Evolutionary conservation across 1,284 basidiomycete genomes (phyloP).

Genomic region (Kwoniella shivajii): DNA sequence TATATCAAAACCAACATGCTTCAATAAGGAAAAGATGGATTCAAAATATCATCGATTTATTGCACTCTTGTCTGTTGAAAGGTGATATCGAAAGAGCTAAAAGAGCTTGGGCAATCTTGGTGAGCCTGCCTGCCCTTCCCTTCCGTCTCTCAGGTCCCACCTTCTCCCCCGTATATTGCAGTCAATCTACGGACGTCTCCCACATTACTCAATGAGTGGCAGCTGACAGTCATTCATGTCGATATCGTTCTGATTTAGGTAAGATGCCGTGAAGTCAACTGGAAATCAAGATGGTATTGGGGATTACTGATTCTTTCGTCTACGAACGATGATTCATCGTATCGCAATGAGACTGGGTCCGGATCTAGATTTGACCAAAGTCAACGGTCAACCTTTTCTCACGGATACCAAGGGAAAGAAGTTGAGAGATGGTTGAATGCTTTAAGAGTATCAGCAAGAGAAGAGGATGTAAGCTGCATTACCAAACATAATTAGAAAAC

Average conservation of each 20-base stretch:
- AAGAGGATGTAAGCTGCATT: constrained; percentile 28
- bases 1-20: background rate
- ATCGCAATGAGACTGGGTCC: background rate
- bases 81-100: constrained; percentile 68
- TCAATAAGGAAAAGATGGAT: constrained; percentile 45
- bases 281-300: constrained; percentile 73
- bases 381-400: constrained; percentile 2
- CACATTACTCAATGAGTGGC: background rate
- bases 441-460: constrained; percentile 32
- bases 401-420: constrained; percentile 13
- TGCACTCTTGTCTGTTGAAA: constrained; percentile 72
- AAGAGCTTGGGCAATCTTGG: constrained; percentile 75
- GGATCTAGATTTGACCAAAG: background rate
- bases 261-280: constrained; percentile 79
- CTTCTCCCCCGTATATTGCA: no score
- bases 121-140: no score
- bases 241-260: constrained; percentile 40
- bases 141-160: no score
- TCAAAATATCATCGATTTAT: constrained; percentile 49
- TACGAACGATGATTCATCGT: background rate
- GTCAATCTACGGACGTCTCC: no score
- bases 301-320: constrained; percentile 57
- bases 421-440: constrained; percentile 35
- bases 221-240: background rate
- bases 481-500: background rate